phyloP scores from a whole-genome alignment of 441 rosid species.

The Pelargonium exstipulatum region DNA sequence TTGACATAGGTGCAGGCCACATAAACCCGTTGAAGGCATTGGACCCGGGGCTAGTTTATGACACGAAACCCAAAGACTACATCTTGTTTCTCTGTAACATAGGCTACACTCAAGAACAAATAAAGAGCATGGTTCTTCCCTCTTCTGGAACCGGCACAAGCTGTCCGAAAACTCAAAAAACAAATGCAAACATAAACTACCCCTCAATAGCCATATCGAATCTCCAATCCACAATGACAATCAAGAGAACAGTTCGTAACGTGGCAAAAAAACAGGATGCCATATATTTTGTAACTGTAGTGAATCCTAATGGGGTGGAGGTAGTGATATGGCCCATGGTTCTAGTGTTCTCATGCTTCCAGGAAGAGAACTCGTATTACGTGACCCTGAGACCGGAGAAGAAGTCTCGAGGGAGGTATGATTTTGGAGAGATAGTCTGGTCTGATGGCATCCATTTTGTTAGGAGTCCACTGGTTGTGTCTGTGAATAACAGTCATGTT shows the following conservation, averaged over 20 bases:
- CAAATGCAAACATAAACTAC: conserved; percentile 44
- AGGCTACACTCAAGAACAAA: conserved; percentile 44
- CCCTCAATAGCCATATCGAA: conserved; percentile 53
- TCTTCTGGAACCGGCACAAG: conserved; percentile 20
- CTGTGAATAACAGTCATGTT: conserved; percentile 18
- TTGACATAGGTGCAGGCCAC: conserved; percentile 61
- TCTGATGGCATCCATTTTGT: conserved; percentile 49
- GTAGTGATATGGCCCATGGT: conserved; percentile 53
- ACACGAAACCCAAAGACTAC: conserved; percentile 46
- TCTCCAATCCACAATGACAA: conserved; percentile 36
- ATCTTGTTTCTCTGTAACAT: conserved; percentile 48
- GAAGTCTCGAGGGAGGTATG: conserved; percentile 41
- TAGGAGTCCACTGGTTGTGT: conserved; percentile 52
- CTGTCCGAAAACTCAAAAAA: conserved; percentile 18
- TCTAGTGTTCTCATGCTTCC: conserved; percentile 36
- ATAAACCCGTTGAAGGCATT: conserved; percentile 54
- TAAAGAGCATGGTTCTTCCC: conserved; percentile 31
- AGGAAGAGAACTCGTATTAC: conserved; percentile 35
- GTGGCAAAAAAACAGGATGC: conserved; percentile 40
- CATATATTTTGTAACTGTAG: conserved; percentile 31
- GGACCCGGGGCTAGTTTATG: conserved; percentile 67
- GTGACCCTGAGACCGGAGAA: conserved; percentile 42
- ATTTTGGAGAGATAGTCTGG: conserved; percentile 51
- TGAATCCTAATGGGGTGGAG: conserved; percentile 49
- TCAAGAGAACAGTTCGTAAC: conserved; percentile 46